Percentiles rank a stretch among this genome's conserved stretches.
These are phyloP conservation scores for Amaranthus tricolor DNA, from an alignment of 179 eudicot species.

Conservation along the genomic window DNA sequence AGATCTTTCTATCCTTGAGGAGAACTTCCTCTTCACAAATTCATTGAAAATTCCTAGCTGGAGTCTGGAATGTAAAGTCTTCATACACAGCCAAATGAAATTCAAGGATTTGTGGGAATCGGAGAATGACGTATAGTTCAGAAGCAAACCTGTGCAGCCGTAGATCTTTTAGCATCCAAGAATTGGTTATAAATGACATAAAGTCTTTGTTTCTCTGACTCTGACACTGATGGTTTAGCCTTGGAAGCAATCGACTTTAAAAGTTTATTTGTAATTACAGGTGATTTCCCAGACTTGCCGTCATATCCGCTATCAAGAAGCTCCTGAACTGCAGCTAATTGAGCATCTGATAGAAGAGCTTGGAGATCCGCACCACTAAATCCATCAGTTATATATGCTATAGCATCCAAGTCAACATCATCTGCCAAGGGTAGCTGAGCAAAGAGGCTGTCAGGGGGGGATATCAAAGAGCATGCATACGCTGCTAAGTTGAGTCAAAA, in stretches of 20 bases:
- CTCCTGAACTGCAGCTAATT: constrained; percentile 90
- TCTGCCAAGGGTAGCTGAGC: constrained; percentile 71
- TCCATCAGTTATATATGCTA: constrained; percentile 75
- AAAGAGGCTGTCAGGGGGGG: background rate
- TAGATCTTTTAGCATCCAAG: constrained; percentile 76
- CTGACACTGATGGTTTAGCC: constrained; percentile 86
- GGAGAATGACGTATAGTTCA: constrained; percentile 9
- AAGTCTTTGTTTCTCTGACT: constrained; percentile 71
- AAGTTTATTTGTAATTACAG: constrained; percentile 58
- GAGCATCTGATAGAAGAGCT: constrained; percentile 95
- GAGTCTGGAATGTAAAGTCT: background rate
- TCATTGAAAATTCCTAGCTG: background rate
- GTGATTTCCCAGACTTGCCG: constrained; percentile 41
- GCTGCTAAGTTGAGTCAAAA: background rate
- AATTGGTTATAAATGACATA: constrained; percentile 77
- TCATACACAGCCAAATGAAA: background rate
- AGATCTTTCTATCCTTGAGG: constrained; percentile 1
- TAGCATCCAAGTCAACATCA: constrained; percentile 61
- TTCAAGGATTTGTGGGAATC: background rate
- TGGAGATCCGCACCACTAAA: constrained; percentile 99
- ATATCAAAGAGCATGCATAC: background rate
- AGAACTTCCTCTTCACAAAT: background rate
- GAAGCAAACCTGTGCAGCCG: constrained; percentile 70
- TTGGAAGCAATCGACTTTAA: constrained; percentile 63
- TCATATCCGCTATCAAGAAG: constrained; percentile 51